phyloP scores from a whole-genome alignment of 1,284 basidiomycete species.

The Neonothopanus nambi region DNA sequence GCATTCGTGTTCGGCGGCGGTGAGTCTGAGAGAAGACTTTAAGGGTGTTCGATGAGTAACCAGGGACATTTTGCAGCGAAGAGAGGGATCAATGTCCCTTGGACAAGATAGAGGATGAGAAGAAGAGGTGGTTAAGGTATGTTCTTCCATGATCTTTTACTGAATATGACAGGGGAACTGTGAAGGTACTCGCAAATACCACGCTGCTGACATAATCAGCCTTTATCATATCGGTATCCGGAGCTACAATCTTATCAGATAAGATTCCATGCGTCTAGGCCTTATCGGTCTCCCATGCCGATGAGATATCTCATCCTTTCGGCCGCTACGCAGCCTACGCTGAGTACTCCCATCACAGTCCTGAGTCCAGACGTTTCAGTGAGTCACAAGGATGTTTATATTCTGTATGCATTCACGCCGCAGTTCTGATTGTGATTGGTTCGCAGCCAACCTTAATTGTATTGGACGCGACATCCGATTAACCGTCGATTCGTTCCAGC shows the following conservation, averaged over 20 bases:
- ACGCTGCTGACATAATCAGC: conserved; percentile 1
- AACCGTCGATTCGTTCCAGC: too few relatives aligned
- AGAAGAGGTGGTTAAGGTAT: not conserved
- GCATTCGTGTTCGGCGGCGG: conserved; percentile 1
- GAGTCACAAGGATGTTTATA: too few relatives aligned
- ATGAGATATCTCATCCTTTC: too few relatives aligned
- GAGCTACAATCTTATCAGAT: conserved; percentile 11
- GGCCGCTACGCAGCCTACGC: too few relatives aligned
- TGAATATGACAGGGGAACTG: conserved; percentile 2
- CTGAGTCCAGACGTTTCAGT: too few relatives aligned
- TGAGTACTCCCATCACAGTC: too few relatives aligned
- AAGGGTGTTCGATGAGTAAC: not conserved
- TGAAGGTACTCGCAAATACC: conserved; percentile 1
- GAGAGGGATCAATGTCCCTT: not conserved
- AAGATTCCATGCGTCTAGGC: not conserved
- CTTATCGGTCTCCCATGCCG: not conserved
- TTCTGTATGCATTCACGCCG: too few relatives aligned
- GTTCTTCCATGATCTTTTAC: not conserved
- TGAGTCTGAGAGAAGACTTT: not conserved
- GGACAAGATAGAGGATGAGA: not conserved
- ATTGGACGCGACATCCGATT: too few relatives aligned
- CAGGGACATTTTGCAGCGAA: not conserved
- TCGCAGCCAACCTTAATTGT: too few relatives aligned
- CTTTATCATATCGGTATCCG: not conserved
- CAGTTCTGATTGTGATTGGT: too few relatives aligned